Percentiles rank a stretch among this genome's conserved stretches.
These are phyloP conservation scores for Epichloe festucae DNA, from an alignment of 2,329 filamentous ascomycete genomes.

Conservation along the genomic window DNA sequence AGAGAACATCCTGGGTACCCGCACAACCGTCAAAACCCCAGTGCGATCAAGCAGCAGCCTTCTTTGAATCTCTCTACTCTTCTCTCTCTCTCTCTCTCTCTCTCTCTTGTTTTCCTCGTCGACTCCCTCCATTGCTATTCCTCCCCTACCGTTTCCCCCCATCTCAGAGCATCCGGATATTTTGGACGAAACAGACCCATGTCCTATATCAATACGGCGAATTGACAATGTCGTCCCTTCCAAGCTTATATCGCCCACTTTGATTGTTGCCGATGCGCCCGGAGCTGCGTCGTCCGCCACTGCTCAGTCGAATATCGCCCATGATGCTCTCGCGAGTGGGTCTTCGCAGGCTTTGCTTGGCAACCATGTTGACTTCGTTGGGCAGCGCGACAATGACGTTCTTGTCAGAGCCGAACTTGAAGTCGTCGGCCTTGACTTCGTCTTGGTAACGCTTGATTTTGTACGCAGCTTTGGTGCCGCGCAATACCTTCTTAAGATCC, in stretches of 20 bases:
- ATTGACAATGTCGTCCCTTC: conserved; percentile 74
- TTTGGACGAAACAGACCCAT: too few species aligned
- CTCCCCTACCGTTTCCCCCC: not conserved
- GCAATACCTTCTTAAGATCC: conserved; percentile 81
- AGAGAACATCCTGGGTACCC: too few species aligned
- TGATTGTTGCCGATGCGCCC: conserved; percentile 38
- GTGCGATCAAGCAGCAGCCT: too few species aligned
- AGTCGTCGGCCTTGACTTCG: conserved; percentile 95
- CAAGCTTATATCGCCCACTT: conserved; percentile 58
- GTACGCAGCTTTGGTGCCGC: conserved; percentile 75
- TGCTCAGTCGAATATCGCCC: conserved; percentile 36
- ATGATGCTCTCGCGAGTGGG: conserved; percentile 92
- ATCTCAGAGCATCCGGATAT: not conserved
- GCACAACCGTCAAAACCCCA: too few species aligned
- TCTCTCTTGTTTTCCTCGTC: too few species aligned
- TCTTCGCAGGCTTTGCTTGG: conserved; percentile 68
- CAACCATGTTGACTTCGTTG: conserved; percentile 97
- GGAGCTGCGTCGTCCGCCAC: conserved; percentile 34
- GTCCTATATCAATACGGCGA: conserved; percentile 38
- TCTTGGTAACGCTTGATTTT: conserved; percentile 93
- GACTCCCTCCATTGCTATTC: too few species aligned
- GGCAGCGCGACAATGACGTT: conserved; percentile 95
- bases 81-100: too few species aligned
- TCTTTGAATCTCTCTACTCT: too few species aligned
- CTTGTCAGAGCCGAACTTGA: conserved; percentile 94